A percentile compares a stretch with the other conserved stretches of the same genome.
Conservation (phyloP, 345 rosid genomes). For the Rhizophora mangle region DNA sequence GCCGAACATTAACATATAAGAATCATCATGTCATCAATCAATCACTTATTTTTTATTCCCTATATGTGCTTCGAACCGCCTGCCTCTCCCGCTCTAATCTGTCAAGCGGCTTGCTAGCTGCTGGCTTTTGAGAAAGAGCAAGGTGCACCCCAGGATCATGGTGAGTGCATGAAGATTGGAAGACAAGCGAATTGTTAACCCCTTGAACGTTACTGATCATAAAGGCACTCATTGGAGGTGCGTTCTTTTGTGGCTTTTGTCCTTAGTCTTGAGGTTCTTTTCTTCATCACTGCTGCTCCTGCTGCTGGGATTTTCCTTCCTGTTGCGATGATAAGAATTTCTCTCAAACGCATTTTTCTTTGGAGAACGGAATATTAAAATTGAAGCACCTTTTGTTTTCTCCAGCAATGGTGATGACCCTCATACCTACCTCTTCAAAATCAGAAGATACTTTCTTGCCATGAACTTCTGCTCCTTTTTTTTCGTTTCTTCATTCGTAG, state of each 20-base stretch:
- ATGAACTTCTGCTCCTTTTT: slow-evolving; percentile 20
- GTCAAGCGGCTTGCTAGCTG: slow-evolving; percentile 17
- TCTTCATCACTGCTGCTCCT: too few species aligned
- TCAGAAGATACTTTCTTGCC: slow-evolving; percentile 37
- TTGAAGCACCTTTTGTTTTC: slow-evolving; percentile 35
- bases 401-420: too few species aligned
- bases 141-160: slow-evolving; percentile 86
- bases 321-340: slow-evolving; percentile 22
- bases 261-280: slow-evolving; percentile 30
- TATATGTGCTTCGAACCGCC: neutral
- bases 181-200: neutral
- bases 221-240: slow-evolving; percentile 50
- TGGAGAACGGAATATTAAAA: slow-evolving; percentile 60
- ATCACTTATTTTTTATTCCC: slow-evolving; percentile 4
- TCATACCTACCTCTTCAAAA: slow-evolving; percentile 41
- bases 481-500: neutral
- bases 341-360: slow-evolving; percentile 27
- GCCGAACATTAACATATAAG: too few species aligned
- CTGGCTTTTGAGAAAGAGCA: slow-evolving; percentile 46
- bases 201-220: slow-evolving; percentile 78
- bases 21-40: too few species aligned
- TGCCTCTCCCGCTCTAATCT: too few species aligned
- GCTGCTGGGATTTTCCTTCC: slow-evolving; percentile 5
- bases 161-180: slow-evolving; percentile 33
- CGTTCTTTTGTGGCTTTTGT: slow-evolving; percentile 23